A percentile compares a stretch with the other conserved stretches of the same genome.
Conservation (phyloP, 179 eudicot species). For the Spergularia azorica region DNA sequence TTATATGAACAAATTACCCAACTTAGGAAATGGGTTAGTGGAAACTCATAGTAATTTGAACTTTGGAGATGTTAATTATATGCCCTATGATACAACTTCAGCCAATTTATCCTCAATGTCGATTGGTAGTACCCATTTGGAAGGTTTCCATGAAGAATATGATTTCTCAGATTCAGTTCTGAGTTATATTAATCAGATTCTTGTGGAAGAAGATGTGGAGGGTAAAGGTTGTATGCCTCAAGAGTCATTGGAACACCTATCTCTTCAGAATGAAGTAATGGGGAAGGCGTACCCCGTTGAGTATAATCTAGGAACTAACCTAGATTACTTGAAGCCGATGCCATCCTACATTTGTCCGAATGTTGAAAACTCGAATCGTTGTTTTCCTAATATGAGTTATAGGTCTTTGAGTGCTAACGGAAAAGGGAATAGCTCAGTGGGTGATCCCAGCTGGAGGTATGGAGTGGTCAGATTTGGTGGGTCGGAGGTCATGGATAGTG, state of each 20-base stretch:
- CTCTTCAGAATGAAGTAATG: slow-evolving; percentile 32
- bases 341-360: background rate
- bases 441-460: slow-evolving; percentile 20
- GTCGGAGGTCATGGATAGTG: background rate
- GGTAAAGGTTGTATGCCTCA: slow-evolving; percentile 43
- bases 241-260: slow-evolving; percentile 35
- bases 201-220: slow-evolving; percentile 45
- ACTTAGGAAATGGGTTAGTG: slow-evolving; percentile 19
- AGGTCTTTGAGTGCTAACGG: background rate
- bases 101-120: slow-evolving; percentile 10
- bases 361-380: background rate
- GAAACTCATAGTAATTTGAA: slow-evolving; percentile 2
- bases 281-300: slow-evolving; percentile 25
- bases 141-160: slow-evolving; percentile 31
- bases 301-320: background rate
- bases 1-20: slow-evolving; percentile 22
- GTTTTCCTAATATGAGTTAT: slow-evolving; percentile 6
- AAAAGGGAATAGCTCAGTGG: slow-evolving; percentile 4
- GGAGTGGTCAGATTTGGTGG: background rate
- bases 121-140: slow-evolving; percentile 1
- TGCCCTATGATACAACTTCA: slow-evolving; percentile 3
- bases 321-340: background rate
- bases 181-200: slow-evolving; percentile 38
- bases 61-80: slow-evolving; percentile 15
- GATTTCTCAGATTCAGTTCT: slow-evolving; percentile 38